Conservation (phyloP, 1,139 yeast genomes). For the Blastobotrys ciferrii region DNA sequence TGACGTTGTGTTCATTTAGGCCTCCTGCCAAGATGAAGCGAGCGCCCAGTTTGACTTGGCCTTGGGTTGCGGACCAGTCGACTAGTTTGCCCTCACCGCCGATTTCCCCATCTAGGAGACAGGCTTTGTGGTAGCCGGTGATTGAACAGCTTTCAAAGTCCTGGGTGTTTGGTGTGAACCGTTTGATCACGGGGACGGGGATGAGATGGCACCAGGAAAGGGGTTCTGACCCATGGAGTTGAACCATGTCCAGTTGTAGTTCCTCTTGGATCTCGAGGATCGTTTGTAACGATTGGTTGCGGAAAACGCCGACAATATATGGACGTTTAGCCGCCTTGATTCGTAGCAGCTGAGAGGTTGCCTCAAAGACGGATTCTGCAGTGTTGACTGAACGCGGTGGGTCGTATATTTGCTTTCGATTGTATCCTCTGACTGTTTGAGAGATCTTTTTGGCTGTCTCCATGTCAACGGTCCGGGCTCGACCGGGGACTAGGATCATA, state of each 20-base stretch:
- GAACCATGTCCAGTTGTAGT: constrained; percentile 70
- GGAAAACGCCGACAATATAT: constrained; percentile 81
- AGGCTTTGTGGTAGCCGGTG: constrained; percentile 48
- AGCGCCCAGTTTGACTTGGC: constrained; percentile 45
- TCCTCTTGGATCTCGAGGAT: constrained; percentile 50
- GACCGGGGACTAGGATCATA: constrained; percentile 78
- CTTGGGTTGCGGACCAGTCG: constrained; percentile 60
- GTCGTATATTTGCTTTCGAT: not conserved
- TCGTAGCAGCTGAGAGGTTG: constrained; percentile 23
- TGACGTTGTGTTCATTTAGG: constrained; percentile 68
- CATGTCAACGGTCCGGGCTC: constrained; percentile 65
- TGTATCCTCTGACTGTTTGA: constrained; percentile 28
- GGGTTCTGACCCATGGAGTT: constrained; percentile 84
- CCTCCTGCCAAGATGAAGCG: constrained; percentile 85
- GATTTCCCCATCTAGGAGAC: constrained; percentile 78
- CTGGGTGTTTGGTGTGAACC: constrained; percentile 66
- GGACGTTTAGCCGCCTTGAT: constrained; percentile 51
- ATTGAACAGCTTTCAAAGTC: constrained; percentile 39
- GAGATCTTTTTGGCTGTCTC: constrained; percentile 57
- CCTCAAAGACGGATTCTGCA: constrained; percentile 24
- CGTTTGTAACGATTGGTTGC: constrained; percentile 71
- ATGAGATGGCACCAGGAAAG: constrained; percentile 51
- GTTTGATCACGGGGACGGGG: constrained; percentile 64
- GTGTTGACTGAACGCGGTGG: constrained; percentile 7
- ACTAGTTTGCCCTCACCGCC: constrained; percentile 88